These are phyloP conservation scores for Leucosporidium scottii DNA, from an alignment of 768 basidiomycete genomes.

Conservation along the genomic window DNA sequence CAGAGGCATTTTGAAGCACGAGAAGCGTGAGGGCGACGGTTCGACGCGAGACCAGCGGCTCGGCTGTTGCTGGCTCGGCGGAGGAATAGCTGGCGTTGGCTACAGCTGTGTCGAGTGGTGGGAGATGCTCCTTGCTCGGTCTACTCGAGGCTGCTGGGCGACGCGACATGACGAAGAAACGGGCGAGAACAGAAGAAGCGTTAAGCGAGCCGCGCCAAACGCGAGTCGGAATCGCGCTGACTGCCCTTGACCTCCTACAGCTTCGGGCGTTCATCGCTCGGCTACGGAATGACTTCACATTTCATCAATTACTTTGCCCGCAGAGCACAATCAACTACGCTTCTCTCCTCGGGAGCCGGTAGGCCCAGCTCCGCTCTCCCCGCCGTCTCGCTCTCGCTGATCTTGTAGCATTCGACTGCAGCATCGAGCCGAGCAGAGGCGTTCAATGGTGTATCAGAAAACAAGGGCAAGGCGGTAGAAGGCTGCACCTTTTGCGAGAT, in stretches of 20 bases:
- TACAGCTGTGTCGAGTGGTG: not conserved
- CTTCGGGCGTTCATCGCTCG: not conserved
- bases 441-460: not conserved
- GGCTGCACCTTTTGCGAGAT: constrained; percentile 24
- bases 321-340: not conserved
- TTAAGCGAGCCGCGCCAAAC: no score
- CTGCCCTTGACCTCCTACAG: not conserved
- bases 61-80: not conserved
- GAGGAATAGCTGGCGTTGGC: not conserved
- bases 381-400: no score
- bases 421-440: not conserved
- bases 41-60: not conserved
- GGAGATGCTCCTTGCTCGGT: not conserved
- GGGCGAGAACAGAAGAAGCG: not conserved
- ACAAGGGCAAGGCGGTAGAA: not conserved
- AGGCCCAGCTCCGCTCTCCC: not conserved
- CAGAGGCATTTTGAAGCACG: constrained; percentile 83
- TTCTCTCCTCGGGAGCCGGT: not conserved
- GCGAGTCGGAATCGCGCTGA: not conserved
- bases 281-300: constrained; percentile 14
- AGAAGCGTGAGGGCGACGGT: constrained; percentile 77
- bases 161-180: not conserved
- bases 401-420: not conserved
- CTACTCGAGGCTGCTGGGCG: not conserved
- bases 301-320: constrained; percentile 7